Evolutionary conservation across 1,284 basidiomycete genomes (phyloP), one percentile per base, ranked within the genome.

Genomic region (Ceratobasidium sp.): DNA sequence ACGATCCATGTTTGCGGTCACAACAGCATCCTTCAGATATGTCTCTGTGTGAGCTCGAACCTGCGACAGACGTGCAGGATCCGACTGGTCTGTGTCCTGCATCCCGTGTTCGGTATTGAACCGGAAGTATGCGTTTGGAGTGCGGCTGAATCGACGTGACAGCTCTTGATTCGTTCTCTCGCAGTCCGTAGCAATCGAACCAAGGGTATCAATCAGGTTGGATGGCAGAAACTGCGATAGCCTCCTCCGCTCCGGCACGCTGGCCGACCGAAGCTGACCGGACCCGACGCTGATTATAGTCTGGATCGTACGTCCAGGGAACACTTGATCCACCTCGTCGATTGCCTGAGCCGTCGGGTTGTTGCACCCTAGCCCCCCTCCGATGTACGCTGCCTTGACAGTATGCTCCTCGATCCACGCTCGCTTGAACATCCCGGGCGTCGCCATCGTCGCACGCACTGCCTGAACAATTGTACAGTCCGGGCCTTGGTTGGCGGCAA

Each of bases 241-340:
- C n/a, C 5, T 2, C 9, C 66, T n/a, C 11, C 30, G 28, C 2
- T 41, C 38, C 2, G 63, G 44, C n/a, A 64, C 26, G 16, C 41
- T 28, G 23, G 50, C 50, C 5, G 46, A 49, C 16, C 16, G 14
- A 2, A 16, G 8, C 46, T 64, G 61, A 16, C 61, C 61, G 14
- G 61, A 30, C n/a, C 61, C 61, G 26, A 64, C 30, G 61, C 61
- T 64, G 26, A 64, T 43, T 5, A 64, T 3, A 38, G 23, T 30
- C 11, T 43, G 16, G 30, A 64, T n/a, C 43, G 26, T n/a, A 5
- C 13, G 2, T 4, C 38, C 61, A 13, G 61, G 43, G 30, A 64
- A 64, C 4, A 64, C 11, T 4, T 18, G 23, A 11, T 32, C 16
- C 7, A 46, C 61, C 30, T 64, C 61, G 3, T 16, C 44, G 9